Evolutionary conservation across 1,284 basidiomycete species (phyloP), one percentile per base, ranked within the genome.

Genomic region (Taiwanofungus camphoratus): DNA sequence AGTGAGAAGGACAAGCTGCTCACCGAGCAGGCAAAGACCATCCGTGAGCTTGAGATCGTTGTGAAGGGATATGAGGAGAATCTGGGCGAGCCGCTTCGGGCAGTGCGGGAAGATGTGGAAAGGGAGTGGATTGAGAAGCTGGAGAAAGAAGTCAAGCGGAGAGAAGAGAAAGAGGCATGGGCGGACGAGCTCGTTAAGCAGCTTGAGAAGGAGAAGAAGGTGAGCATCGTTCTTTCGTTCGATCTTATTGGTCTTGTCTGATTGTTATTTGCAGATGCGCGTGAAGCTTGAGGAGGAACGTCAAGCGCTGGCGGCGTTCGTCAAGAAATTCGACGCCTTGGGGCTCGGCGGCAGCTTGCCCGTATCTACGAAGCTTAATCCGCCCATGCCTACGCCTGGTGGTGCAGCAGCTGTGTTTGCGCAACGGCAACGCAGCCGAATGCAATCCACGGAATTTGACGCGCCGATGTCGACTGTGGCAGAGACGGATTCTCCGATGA

Each of bases 51-150:
- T 12, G 83, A 87, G 58, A 76, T 79, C 41, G 81, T 78, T 16
- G 74, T 85, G 13, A 67, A 68, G 18, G 81, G 82, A 3, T 85
- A 87, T 54, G 82, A 87, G 56, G 75, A 74, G 26, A 82, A 75
- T 54, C 71, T 87, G 30, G 82, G 79, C 11, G 84, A 86, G 52
- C 85, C 86, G 2, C 62, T 83, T 37, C 69, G 80, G 18, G 79
- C 79, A 35, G 81, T 88, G 2, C 72, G 79, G 31, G 87, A 90
- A 58, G 87, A 91, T 43, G 83, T 91, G 3, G 88, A 91, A 65
- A 76, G 69, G 50, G 88, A 93, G 59, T 92, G 84, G 82, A 56
- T 64, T 6, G 70, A 48, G 2, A 80, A 76, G 59, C 59, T 92
- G 1, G 77, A 79, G 23, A 73, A 70, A 20, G 78, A 90, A 58